Base-by-base conservation (phyloP, 2,329 filamentous ascomycete genomes). In the Neonectria hederae region DNA sequence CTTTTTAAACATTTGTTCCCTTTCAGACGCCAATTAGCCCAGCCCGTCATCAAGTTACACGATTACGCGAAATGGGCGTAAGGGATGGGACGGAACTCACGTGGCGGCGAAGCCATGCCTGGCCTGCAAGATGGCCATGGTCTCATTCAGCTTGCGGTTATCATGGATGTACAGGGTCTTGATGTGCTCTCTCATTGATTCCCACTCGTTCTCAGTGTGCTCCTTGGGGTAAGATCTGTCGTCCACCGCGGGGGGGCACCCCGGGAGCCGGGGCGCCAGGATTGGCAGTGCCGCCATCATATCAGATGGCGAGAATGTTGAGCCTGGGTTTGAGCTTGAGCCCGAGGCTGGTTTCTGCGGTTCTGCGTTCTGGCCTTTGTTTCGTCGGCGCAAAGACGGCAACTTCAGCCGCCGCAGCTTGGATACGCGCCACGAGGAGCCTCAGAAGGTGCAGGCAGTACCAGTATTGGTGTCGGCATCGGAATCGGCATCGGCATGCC, bases 1-100 rank as follows among this genome's bases (percentile, higher is more conserved):
- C 65, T 80, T 80, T 62, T 80, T 80, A 58, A 78, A 80, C 77
- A 79, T 80, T 71, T 80, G 77, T 60, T 79, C 76, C 57, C 78
- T 80, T 62, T 57, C 35, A 30, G 45, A 28, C 26, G 57, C 24
- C 22, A 14, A 26, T 64, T 48, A 61, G 52, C 51, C 32, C 24
- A 21, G 35, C 54, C 35, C 24, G 19, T 38, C 6, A 7, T 48
- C 52, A 24, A 28, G 46, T 58, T 28, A 28, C 38, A 46, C 11
- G 17, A 9, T 38, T 38, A 38, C 35, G 35, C 14, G 35, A 38
- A 14, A 14, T 8, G 35, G 14, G 35, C 14, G 35, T 38, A 10
- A 53, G 61, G 10, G 52, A 35, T 24, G 24, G 45, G 26, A 43
- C 38, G 17, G 24, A 24, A 77, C 78, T 77, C 69, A 79, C 78